Conservation (phyloP, 2,329 filamentous ascomycete genomes). For the Alternaria postmessia region DNA sequence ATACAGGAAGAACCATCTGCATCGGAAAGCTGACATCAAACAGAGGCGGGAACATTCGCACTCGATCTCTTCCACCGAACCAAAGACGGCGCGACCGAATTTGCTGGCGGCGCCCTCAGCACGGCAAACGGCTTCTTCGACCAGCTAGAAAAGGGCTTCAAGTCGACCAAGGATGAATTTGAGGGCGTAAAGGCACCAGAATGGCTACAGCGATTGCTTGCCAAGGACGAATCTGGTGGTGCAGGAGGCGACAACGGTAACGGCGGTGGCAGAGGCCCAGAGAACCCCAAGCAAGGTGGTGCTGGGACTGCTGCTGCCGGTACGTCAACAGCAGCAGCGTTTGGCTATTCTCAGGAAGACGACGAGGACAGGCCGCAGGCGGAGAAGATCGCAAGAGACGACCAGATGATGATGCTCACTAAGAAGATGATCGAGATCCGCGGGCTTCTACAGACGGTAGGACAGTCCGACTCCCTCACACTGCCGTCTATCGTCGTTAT, state of each 20-base stretch:
- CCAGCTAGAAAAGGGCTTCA: slow-evolving; percentile 82
- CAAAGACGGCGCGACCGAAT: slow-evolving; percentile 72
- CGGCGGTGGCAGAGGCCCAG: slow-evolving; percentile 52
- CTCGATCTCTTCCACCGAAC: slow-evolving; percentile 78
- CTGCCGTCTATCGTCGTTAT: slow-evolving; percentile 99
- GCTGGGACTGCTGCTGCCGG: slow-evolving; percentile 68
- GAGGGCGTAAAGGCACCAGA: slow-evolving; percentile 73
- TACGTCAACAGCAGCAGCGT: slow-evolving; percentile 75
- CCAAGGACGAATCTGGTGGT: slow-evolving; percentile 50
- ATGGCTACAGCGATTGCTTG: slow-evolving; percentile 80
- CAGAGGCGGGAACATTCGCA: slow-evolving; percentile 78
- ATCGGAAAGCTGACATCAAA: slow-evolving; percentile 51
- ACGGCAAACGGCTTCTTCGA: slow-evolving; percentile 77
- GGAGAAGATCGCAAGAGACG: slow-evolving; percentile 79
- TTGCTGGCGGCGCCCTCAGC: slow-evolving; percentile 74
- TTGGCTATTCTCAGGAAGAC: slow-evolving; percentile 77
- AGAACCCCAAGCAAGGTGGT: slow-evolving; percentile 64
- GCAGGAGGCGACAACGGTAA: slow-evolving; percentile 49
- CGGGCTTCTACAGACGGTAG: slow-evolving; percentile 87
- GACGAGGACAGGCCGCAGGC: slow-evolving; percentile 70
- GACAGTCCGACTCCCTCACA: slow-evolving; percentile 86
- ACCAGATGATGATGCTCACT: slow-evolving; percentile 99
- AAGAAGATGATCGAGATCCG: slow-evolving; percentile 99
- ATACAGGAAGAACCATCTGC: not conserved
- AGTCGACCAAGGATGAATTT: slow-evolving; percentile 80